Percentiles rank a stretch among this genome's conserved stretches.
Conservation (phyloP, 768 basidiomycete genomes). For the Tricholoma sp. region DNA sequence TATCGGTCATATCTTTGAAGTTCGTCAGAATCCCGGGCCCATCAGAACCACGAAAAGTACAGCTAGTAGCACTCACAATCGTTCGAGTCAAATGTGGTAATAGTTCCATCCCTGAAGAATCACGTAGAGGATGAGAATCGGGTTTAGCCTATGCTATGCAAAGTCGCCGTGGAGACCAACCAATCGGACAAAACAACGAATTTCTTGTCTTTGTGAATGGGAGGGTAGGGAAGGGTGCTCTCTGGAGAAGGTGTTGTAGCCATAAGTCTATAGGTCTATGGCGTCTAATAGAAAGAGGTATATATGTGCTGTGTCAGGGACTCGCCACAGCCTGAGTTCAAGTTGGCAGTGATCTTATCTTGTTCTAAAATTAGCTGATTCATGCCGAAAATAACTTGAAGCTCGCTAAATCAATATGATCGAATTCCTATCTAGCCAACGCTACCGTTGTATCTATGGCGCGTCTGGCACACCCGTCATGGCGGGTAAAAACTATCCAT, state of each 20-base stretch:
- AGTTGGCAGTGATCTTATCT: too few relatives aligned
- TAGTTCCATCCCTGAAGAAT: slow-evolving; percentile 77
- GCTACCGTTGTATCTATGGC: too few relatives aligned
- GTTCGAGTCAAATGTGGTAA: slow-evolving; percentile 90
- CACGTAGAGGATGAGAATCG: not conserved
- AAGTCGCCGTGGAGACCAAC: slow-evolving; percentile 40
- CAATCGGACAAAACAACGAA: slow-evolving; percentile 91
- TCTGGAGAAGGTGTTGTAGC: slow-evolving; percentile 29
- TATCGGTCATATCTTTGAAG: slow-evolving; percentile 75
- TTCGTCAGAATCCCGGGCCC: too few relatives aligned
- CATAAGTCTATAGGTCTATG: not conserved
- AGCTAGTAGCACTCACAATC: slow-evolving; percentile 56
- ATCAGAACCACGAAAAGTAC: not conserved
- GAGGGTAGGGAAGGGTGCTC: slow-evolving; percentile 77
- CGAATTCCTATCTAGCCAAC: too few relatives aligned
- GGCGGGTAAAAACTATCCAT: too few relatives aligned
- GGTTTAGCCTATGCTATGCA: not conserved
- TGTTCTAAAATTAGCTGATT: too few relatives aligned
- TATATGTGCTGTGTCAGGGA: not conserved
- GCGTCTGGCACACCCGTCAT: too few relatives aligned
- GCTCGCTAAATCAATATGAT: too few relatives aligned
- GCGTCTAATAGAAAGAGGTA: slow-evolving; percentile 3
- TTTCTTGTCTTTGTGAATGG: slow-evolving; percentile 71
- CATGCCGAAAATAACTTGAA: too few relatives aligned
- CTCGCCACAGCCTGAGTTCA: too few relatives aligned